These are phyloP conservation scores for Rutstroemia sp. DNA, from an alignment of 2,329 filamentous ascomycete species.

Conservation along the genomic window DNA sequence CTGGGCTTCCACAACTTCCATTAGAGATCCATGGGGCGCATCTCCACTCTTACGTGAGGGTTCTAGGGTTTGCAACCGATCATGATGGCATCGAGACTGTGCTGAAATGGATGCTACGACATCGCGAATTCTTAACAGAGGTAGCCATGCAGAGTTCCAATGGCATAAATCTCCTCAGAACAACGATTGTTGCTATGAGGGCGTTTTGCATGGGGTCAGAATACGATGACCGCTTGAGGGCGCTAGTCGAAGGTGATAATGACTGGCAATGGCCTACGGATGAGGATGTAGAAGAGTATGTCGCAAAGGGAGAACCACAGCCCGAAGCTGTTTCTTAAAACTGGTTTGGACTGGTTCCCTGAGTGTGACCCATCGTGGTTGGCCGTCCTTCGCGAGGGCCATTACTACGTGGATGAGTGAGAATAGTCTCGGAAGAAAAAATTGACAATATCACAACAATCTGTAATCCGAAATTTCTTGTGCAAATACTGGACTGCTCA, in stretches of 20 bases:
- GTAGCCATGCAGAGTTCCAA: constrained; percentile 13
- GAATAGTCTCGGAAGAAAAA: too few species aligned
- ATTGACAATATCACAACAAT: too few species aligned
- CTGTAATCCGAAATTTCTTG: too few species aligned
- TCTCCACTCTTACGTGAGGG: constrained; percentile 54
- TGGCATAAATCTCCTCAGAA: constrained; percentile 13
- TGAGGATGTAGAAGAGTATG: constrained; percentile 8
- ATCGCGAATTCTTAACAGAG: constrained; percentile 31
- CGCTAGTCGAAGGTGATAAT: constrained; percentile 19
- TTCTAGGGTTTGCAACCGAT: constrained; percentile 55
- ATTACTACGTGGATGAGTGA: too few species aligned
- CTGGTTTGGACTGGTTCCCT: too few species aligned
- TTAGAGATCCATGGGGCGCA: constrained; percentile 39
- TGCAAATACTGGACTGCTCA: too few species aligned
- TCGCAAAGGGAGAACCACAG: neutral
- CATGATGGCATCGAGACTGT: constrained; percentile 48
- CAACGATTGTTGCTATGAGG: constrained; percentile 19
- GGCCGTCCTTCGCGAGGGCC: too few species aligned
- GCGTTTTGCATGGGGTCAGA: constrained; percentile 14
- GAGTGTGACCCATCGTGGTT: too few species aligned
- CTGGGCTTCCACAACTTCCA: constrained; percentile 30
- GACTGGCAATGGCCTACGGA: constrained; percentile 26
- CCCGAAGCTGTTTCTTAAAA: too few species aligned
- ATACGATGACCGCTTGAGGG: constrained; percentile 13
- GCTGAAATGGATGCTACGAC: constrained; percentile 49